A percentile compares a stretch with the other conserved stretches of the same genome.
Evolutionary conservation across 192 early-diverging fungal species (phyloP).

Genomic region (Coemansia sp.): DNA sequence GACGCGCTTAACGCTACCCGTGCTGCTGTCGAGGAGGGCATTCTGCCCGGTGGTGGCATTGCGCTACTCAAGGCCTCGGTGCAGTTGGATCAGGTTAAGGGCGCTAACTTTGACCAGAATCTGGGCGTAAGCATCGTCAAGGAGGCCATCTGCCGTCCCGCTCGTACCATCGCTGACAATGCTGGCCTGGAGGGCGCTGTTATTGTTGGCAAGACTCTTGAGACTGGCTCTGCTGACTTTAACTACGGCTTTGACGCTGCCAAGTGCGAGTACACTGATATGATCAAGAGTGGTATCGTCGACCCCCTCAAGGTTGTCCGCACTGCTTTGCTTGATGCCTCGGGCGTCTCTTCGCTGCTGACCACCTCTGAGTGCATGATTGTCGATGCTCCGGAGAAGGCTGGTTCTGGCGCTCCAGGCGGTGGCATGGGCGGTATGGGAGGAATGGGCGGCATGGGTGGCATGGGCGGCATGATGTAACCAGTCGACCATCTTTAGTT

Average conservation of each 20-base stretch:
- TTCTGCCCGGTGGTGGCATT: conserved; percentile 97
- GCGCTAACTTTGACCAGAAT: conserved; percentile 99
- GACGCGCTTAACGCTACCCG: conserved; percentile 98
- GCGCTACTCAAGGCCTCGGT: conserved; percentile 93
- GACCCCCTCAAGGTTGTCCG: conserved; percentile 99
- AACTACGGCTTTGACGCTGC: conserved; percentile 95
- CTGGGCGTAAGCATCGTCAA: conserved; percentile 95
- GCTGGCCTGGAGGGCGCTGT: conserved; percentile 97
- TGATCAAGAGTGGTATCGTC: conserved; percentile 96
- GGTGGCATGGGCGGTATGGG: conserved; percentile 69
- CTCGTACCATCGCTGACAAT: conserved; percentile 94
- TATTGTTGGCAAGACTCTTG: conserved; percentile 92
- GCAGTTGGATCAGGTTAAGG: conserved; percentile 77
- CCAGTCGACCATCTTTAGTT: background rate
- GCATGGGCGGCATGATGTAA: conserved; percentile 59
- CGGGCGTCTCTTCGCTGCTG: conserved; percentile 94
- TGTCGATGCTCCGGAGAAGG: conserved; percentile 87
- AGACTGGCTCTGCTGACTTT: conserved; percentile 72
- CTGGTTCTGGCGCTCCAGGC: conserved; percentile 57
- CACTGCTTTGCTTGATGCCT: conserved; percentile 94
- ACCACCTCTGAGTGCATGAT: conserved; percentile 99
- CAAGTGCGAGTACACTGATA: conserved; percentile 88
- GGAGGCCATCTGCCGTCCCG: conserved; percentile 90
- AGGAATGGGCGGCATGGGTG: conserved; percentile 68
- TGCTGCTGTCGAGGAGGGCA: conserved; percentile 98